A percentile compares a stretch with the other conserved stretches of the same genome.
Conservation (phyloP, 75 land plant genomes). For the Pseudotsuga menziesii region DNA sequence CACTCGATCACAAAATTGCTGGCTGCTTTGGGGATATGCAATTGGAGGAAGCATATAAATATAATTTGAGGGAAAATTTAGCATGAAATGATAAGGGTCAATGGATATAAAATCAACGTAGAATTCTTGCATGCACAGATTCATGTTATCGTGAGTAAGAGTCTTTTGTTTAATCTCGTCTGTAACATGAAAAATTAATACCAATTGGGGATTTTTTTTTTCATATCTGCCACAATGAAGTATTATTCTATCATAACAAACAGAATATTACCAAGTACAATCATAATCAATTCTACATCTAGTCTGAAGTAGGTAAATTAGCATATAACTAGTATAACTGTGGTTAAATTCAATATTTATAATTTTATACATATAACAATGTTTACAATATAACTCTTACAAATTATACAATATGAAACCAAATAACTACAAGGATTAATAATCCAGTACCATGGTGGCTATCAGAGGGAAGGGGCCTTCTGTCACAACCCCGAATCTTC, state of each 20-base stretch:
- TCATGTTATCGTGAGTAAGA: background rate
- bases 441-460: too few relatives aligned
- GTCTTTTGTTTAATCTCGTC: background rate
- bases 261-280: background rate
- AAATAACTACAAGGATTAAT: too few relatives aligned
- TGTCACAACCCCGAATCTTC: too few relatives aligned
- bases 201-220: background rate
- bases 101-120: slow-evolving; percentile 87
- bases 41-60: slow-evolving; percentile 89
- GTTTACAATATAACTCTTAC: too few relatives aligned
- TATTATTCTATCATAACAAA: background rate
- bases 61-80: slow-evolving; percentile 71
- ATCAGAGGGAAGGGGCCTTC: too few relatives aligned
- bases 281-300: background rate
- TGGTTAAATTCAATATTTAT: too few relatives aligned
- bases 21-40: slow-evolving; percentile 67
- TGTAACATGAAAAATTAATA: background rate
- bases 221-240: background rate
- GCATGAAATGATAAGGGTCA: slow-evolving; percentile 88
- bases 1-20: slow-evolving; percentile 75
- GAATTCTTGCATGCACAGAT: slow-evolving; percentile 69
- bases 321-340: too few relatives aligned
- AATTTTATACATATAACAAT: too few relatives aligned
- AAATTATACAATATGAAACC: too few relatives aligned
- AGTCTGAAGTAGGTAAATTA: background rate